Conservation (phyloP, 2,329 filamentous ascomycete species). For the Xylaria arbuscula region DNA sequence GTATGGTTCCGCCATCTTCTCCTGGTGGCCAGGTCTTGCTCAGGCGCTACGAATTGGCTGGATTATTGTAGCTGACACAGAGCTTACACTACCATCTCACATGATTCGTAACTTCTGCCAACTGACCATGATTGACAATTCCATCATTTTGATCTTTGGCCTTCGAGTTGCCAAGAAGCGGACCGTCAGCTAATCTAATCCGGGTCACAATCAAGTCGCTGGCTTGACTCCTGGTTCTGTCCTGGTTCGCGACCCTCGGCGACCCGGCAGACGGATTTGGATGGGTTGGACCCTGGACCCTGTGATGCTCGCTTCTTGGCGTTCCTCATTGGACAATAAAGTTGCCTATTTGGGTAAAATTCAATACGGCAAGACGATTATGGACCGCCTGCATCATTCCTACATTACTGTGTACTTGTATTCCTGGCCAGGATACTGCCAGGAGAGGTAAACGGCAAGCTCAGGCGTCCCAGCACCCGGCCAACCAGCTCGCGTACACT, state of each 20-base stretch:
- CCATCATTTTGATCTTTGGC: not conserved
- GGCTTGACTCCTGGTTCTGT: conserved; percentile 18
- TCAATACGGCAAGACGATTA: conserved; percentile 17
- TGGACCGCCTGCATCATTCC: conserved; percentile 12
- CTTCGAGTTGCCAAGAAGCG: conserved; percentile 17
- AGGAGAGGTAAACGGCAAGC: not conserved
- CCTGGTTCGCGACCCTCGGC: conserved; percentile 10
- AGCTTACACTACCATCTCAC: not conserved
- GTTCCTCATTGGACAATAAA: conserved; percentile 29
- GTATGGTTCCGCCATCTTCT: not conserved
- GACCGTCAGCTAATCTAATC: conserved; percentile 19
- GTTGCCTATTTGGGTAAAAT: conserved; percentile 28
- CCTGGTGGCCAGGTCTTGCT: conserved; percentile 5
- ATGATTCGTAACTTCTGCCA: not conserved
- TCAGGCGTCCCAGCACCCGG: not conserved
- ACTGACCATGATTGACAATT: not conserved
- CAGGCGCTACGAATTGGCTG: not conserved
- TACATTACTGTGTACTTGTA: not conserved
- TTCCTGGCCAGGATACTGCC: conserved; percentile 15
- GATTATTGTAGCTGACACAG: not conserved
- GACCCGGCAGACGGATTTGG: conserved; percentile 18
- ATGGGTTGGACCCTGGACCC: conserved; percentile 26
- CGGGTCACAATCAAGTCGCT: conserved; percentile 11
- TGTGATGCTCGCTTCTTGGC: conserved; percentile 31
- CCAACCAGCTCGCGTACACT: not conserved